Evolutionary conservation across 2,329 filamentous ascomycete genomes (phyloP), one percentile per base, ranked within the genome.

Genomic region (Corinectria fuckeliana): DNA sequence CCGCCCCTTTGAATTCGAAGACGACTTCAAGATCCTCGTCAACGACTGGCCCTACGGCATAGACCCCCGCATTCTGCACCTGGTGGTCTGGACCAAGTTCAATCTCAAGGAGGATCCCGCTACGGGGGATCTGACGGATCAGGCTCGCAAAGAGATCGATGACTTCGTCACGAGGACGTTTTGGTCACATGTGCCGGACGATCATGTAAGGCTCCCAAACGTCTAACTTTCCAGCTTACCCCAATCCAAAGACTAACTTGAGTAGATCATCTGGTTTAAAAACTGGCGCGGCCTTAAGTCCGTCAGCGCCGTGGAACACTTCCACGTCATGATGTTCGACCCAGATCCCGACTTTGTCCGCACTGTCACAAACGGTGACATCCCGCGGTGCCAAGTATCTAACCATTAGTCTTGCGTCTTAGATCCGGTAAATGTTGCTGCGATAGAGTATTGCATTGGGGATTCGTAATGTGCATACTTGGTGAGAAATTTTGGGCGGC

Each of bases 41-140:
- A 98, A 98, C 72, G 93, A 98, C 81, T 97, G 93, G 91, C 94
- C 94, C 0, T 98, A 97, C 71, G 93, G 92, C 0, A 82, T 97
- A 52, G 92, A 95, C 68, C 72, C 80, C 45, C 82, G 85, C 50
- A 93, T 97, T 64, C 85, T 91, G 14, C 94, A 97, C 73, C 80
- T 97, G 3, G 91, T 97, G 5, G 87, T 97, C 11, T 98, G 94
- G 94, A 95, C 91, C 47, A 97, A 97, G 76, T 97, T 96, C 71
- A 82, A 85, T 47, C 80, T 97, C 21, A 82, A 87, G 52, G 90
- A 93, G 57, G 88, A 95, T 68, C 75, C 77, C 4, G 70, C 57
- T 79, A 85, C 87, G 0, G 89, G 86, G 13, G 87, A 92, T 64
- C 77, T 96, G 72, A 92, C 89, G 1, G 80, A 85, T 3, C 75